These are phyloP conservation scores for Selaginella moellendorffii DNA, from an alignment of 75 land plant genomes.

Conservation along the genomic window DNA sequence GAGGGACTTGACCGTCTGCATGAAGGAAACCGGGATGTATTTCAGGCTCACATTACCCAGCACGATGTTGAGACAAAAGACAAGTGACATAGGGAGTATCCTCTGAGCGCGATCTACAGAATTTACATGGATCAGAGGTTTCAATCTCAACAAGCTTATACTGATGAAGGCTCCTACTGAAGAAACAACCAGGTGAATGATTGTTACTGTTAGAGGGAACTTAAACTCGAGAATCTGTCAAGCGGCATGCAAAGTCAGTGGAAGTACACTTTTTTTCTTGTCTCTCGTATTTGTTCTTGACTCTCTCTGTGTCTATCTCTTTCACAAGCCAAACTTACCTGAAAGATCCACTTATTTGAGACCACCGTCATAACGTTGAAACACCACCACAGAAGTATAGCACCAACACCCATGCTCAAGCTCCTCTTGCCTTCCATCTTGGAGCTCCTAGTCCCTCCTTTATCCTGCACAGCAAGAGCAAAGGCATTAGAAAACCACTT, in stretches of 20 bases:
- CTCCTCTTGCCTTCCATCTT: constrained; percentile 3
- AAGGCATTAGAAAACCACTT: no score
- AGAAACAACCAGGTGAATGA: constrained; percentile 78
- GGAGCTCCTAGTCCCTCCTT: no score
- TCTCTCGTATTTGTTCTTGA: no score
- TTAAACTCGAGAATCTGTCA: constrained; percentile 94
- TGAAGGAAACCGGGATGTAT: constrained; percentile 92
- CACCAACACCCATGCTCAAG: background rate
- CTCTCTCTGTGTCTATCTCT: background rate
- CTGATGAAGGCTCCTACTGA: constrained; percentile 69
- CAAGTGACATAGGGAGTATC: constrained; percentile 91
- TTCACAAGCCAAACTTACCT: constrained; percentile 27
- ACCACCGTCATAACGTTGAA: constrained; percentile 79
- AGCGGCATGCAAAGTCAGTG: no score
- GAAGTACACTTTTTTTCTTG: no score
- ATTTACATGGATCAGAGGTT: constrained; percentile 72
- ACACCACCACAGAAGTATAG: constrained; percentile 77
- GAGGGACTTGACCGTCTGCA: constrained; percentile 96
- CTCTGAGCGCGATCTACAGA: constrained; percentile 76
- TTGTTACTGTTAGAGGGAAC: constrained; percentile 79
- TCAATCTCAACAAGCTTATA: constrained; percentile 64
- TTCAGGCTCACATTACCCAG: constrained; percentile 89
- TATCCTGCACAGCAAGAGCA: no score
- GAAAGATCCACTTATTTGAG: constrained; percentile 90
- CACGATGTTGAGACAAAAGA: constrained; percentile 94